Percentiles rank a stretch among this genome's conserved stretches.
Conservation (phyloP, 768 basidiomycete genomes). For the Pleurotus sapidus region DNA sequence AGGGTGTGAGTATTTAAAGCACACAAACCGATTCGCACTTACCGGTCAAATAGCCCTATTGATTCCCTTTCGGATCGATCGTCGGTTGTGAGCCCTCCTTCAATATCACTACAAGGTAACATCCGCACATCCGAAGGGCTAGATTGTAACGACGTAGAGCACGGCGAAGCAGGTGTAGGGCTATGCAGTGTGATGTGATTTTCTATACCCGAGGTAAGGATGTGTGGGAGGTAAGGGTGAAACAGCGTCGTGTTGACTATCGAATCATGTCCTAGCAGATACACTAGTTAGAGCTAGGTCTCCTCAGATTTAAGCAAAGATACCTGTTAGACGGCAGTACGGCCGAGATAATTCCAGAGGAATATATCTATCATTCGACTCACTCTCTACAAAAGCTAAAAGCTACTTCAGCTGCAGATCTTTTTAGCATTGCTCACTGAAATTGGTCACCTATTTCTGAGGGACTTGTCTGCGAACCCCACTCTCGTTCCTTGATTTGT, state of each 20-base stretch:
- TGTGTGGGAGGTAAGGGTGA: slow-evolving; percentile 66
- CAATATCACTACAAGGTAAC: slow-evolving; percentile 30
- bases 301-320: background rate
- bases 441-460: slow-evolving; percentile 35
- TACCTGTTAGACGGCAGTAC: slow-evolving; percentile 57
- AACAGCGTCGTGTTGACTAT: slow-evolving; percentile 75
- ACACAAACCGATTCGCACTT: slow-evolving; percentile 15
- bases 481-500: slow-evolving; percentile 42
- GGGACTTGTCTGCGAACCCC: slow-evolving; percentile 34
- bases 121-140: slow-evolving; percentile 49
- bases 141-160: slow-evolving; percentile 40
- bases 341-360: slow-evolving; percentile 67
- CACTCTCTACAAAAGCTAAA: slow-evolving; percentile 45
- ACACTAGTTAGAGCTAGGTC: background rate
- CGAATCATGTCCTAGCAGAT: slow-evolving; percentile 58
- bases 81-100: slow-evolving; percentile 27
- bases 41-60: slow-evolving; percentile 75
- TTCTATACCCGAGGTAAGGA: slow-evolving; percentile 75
- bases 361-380: slow-evolving; percentile 41
- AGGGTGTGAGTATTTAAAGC: no score
- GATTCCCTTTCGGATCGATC: slow-evolving; percentile 44
- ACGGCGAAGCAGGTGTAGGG: slow-evolving; percentile 53
- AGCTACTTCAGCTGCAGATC: background rate
- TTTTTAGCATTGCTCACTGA: slow-evolving; percentile 11
- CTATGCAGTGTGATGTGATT: slow-evolving; percentile 67